Percentiles rank a stretch among this genome's conserved stretches.
phyloP scores from a whole-genome alignment of 495 filamentous ascomycete genomes.

The Penicillium taxi region DNA sequence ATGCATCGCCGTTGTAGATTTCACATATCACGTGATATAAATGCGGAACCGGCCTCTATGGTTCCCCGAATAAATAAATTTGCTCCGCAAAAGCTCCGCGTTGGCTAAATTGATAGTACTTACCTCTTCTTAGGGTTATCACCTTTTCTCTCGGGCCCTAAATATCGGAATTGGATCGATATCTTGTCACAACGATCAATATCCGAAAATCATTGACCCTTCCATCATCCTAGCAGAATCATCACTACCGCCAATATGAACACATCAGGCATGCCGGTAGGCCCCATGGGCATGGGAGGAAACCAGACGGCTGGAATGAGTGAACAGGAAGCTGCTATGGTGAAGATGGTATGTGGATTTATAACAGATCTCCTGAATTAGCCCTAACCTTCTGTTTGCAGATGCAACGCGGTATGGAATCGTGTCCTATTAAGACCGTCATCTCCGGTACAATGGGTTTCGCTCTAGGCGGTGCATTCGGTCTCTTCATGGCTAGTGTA shows the following conservation, averaged over 20 bases:
- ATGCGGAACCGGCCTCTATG: constrained; percentile 9
- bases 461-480: constrained; percentile 84
- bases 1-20: no score
- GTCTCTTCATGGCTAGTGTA: constrained; percentile 91
- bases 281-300: constrained; percentile 23
- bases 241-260: constrained; percentile 29
- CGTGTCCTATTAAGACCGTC: constrained; percentile 74
- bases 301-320: constrained; percentile 36
- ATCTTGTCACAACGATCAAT: neutral
- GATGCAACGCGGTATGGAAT: constrained; percentile 83
- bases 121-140: constrained; percentile 6
- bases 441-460: constrained; percentile 83
- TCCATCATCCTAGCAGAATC: neutral
- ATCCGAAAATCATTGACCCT: no score
- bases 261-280: constrained; percentile 37
- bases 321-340: constrained; percentile 46
- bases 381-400: constrained; percentile 21
- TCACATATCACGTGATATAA: constrained; percentile 14
- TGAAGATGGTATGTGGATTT: constrained; percentile 42
- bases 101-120: neutral
- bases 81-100: constrained; percentile 32
- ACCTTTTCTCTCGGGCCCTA: neutral
- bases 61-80: constrained; percentile 28
- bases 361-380: constrained; percentile 26
- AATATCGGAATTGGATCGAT: neutral